phyloP scores from a whole-genome alignment of 2,329 filamentous ascomycete species.

The Plenodomus biglobosus region DNA sequence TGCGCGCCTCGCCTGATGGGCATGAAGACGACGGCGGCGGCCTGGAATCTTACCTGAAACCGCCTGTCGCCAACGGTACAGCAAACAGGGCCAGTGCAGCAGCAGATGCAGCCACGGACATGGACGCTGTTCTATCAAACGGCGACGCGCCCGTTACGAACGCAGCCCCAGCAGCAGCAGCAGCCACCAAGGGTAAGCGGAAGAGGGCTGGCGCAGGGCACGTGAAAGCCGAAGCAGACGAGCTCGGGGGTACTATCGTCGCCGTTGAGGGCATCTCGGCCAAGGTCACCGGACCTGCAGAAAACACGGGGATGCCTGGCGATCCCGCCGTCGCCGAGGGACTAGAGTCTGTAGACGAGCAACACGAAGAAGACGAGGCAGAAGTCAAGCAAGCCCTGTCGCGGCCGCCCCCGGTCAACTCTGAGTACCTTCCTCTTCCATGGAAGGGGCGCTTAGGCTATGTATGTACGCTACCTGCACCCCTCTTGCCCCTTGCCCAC shows the following conservation, averaged over 20 bases:
- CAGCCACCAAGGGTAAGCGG: conserved; percentile 21
- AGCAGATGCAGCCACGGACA: conserved; percentile 20
- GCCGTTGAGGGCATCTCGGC: conserved; percentile 13
- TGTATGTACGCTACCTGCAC: conserved; percentile 67
- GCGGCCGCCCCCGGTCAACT: conserved; percentile 77
- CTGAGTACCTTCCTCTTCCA: conserved; percentile 77
- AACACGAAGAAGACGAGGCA: conserved; percentile 57
- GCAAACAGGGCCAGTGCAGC: conserved; percentile 15
- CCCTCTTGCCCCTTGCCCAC: conserved; percentile 12
- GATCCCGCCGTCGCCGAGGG: conserved; percentile 54
- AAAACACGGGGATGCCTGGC: conserved; percentile 18
- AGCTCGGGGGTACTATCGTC: conserved; percentile 12
- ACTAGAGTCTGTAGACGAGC: conserved; percentile 45
- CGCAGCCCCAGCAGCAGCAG: conserved; percentile 11
- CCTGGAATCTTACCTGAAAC: conserved; percentile 10
- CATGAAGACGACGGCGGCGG: conserved; percentile 21
- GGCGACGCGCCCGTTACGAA: conserved; percentile 13
- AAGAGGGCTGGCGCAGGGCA: conserved; percentile 27
- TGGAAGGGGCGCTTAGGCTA: conserved; percentile 91
- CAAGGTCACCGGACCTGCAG: conserved; percentile 22
- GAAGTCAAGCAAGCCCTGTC: conserved; percentile 61
- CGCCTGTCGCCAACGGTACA: conserved; percentile 11
- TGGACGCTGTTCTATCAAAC: conserved; percentile 11
- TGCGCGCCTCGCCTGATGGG: conserved; percentile 49
- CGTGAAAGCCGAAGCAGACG: conserved; percentile 31